phyloP scores from a whole-genome alignment of 2,329 filamentous ascomycete species.

The Alternaria arborescens region DNA sequence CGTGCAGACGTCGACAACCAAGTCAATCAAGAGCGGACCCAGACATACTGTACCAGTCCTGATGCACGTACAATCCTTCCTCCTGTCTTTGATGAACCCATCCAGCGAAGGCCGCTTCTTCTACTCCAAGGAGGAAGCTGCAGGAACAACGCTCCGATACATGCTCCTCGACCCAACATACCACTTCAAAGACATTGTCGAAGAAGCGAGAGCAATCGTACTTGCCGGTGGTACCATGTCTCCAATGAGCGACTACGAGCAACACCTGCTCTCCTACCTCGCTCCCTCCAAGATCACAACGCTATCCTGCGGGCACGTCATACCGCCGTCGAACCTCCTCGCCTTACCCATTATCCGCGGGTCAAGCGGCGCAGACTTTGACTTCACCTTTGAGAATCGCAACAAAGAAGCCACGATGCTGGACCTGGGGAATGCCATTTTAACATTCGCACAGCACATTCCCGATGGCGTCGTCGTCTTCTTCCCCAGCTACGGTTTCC shows the following conservation, averaged over 20 bases:
- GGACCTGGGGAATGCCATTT: slow-evolving; percentile 76
- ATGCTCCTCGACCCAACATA: slow-evolving; percentile 89
- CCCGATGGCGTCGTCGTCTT: slow-evolving; percentile 93
- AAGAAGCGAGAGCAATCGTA: slow-evolving; percentile 84
- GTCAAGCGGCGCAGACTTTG: slow-evolving; percentile 66
- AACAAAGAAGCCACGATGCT: slow-evolving; percentile 72
- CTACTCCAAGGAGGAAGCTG: slow-evolving; percentile 57
- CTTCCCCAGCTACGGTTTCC: slow-evolving; percentile 93
- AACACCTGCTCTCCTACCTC: slow-evolving; percentile 84
- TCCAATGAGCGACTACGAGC: slow-evolving; percentile 88
- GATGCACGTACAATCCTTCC: slow-evolving; percentile 72
- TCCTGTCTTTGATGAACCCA: slow-evolving; percentile 85
- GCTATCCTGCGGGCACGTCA: slow-evolving; percentile 93
- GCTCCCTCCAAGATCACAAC: slow-evolving; percentile 71
- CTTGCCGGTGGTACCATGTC: slow-evolving; percentile 98
- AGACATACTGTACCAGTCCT: slow-evolving; percentile 61
- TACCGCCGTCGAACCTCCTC: slow-evolving; percentile 80
- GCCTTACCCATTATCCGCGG: slow-evolving; percentile 73
- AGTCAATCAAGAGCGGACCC: slow-evolving; percentile 16
- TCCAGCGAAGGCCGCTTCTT: slow-evolving; percentile 72
- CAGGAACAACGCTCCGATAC: slow-evolving; percentile 76
- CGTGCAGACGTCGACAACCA: slow-evolving; percentile 17
- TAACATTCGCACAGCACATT: slow-evolving; percentile 75
- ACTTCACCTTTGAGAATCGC: slow-evolving; percentile 87
- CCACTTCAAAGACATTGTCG: slow-evolving; percentile 87